Evolutionary conservation across 2,329 filamentous ascomycete species (phyloP).

Genomic region (Colletotrichum truncatum): DNA sequence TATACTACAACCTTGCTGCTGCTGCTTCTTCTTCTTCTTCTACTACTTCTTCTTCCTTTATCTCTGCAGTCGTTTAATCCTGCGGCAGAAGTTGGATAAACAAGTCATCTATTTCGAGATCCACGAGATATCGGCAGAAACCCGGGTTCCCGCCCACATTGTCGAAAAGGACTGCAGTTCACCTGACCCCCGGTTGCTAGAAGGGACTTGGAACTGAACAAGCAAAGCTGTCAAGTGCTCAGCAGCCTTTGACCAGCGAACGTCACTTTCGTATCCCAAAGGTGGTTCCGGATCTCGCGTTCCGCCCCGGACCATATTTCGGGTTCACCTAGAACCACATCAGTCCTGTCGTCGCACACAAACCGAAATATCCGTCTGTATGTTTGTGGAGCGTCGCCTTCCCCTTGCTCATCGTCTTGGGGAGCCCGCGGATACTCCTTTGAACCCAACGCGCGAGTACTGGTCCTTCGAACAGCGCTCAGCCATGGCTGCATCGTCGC

Average conservation of each 20-base stretch:
- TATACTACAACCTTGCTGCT: slow-evolving; percentile 5
- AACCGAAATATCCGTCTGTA: slow-evolving; percentile 41
- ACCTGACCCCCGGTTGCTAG: neutral
- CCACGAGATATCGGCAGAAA: slow-evolving; percentile 19
- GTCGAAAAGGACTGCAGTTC: slow-evolving; percentile 4
- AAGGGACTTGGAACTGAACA: neutral
- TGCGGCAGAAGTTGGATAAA: slow-evolving; percentile 8
- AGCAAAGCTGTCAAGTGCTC: neutral
- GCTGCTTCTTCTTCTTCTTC: too few relatives aligned
- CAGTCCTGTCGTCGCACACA: neutral
- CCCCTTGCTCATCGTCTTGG: slow-evolving; percentile 47
- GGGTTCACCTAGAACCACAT: neutral
- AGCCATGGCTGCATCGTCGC: slow-evolving; percentile 44
- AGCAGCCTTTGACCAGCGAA: neutral
- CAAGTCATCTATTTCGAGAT: slow-evolving; percentile 8
- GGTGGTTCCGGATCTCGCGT: neutral
- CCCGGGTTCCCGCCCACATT: slow-evolving; percentile 10
- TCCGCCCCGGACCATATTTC: neutral
- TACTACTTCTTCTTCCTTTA: neutral
- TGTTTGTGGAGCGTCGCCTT: slow-evolving; percentile 50
- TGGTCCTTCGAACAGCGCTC: slow-evolving; percentile 38
- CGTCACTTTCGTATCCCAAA: neutral
- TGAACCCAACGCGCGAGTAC: slow-evolving; percentile 44
- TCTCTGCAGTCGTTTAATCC: slow-evolving; percentile 9
- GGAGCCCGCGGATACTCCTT: slow-evolving; percentile 47